Percentiles rank a stretch among this genome's conserved stretches.
These are phyloP conservation scores for Arachnopeziza araneosa DNA, from an alignment of 2,329 filamentous ascomycete species.

Conservation along the genomic window DNA sequence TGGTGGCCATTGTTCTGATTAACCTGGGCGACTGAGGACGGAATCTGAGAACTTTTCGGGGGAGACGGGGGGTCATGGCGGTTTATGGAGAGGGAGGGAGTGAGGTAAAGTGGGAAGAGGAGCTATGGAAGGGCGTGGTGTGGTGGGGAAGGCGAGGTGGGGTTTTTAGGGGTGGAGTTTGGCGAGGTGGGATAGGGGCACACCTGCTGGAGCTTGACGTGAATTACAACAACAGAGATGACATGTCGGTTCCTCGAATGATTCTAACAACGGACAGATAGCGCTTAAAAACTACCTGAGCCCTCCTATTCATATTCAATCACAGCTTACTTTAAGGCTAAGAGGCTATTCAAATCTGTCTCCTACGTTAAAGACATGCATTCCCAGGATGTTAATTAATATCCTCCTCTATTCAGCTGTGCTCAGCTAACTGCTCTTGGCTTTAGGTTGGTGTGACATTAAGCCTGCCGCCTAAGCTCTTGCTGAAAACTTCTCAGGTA, in stretches of 20 bases:
- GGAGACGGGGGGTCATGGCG: neutral
- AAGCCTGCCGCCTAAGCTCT: neutral
- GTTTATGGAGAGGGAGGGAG: neutral
- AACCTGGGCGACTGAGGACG: neutral
- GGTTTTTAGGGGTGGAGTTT: neutral
- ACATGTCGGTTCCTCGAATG: too few species aligned
- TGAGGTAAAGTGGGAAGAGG: neutral
- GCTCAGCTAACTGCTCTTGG: neutral
- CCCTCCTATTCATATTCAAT: too few species aligned
- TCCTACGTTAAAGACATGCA: too few species aligned
- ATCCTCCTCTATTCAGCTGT: neutral
- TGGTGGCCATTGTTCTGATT: slow-evolving; percentile 12
- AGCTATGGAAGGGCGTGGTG: neutral
- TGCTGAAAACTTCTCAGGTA: neutral
- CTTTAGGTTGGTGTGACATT: neutral
- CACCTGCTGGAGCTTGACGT: too few species aligned
- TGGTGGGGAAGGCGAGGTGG: neutral
- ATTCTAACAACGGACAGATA: too few species aligned
- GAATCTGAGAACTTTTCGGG: neutral
- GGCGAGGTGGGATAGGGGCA: too few species aligned
- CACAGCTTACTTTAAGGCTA: too few species aligned
- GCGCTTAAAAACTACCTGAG: too few species aligned
- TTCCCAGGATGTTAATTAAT: too few species aligned
- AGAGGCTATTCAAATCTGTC: too few species aligned
- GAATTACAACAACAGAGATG: too few species aligned